Evolutionary conservation across 352 stramenopile species (phyloP).

Genomic region (Pythium scleroteichum): DNA sequence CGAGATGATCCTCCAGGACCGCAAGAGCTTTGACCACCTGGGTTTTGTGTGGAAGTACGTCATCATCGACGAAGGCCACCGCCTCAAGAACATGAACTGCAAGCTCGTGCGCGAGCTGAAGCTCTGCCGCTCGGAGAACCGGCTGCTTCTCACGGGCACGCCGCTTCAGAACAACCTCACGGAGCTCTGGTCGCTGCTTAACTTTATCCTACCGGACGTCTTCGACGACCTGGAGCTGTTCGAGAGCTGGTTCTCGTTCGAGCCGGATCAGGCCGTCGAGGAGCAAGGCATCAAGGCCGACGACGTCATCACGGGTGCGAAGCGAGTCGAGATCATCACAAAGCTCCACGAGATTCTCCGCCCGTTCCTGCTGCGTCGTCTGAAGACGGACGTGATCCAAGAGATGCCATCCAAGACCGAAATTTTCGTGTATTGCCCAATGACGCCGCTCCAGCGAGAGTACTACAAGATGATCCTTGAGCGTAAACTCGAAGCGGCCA

Average conservation of each 20-base stretch:
- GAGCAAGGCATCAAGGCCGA: constrained; percentile 64
- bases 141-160: constrained; percentile 95
- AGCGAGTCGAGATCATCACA: constrained; percentile 92
- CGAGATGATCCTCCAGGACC: constrained; percentile 83
- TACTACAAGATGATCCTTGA: constrained; percentile 95
- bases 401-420: constrained; percentile 97
- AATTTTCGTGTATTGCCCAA: constrained; percentile 96
- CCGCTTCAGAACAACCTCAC: constrained; percentile 98
- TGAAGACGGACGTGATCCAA: constrained; percentile 94
- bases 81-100: constrained; percentile 98
- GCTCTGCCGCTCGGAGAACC: constrained; percentile 89
- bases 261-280: constrained; percentile 75
- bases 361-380: constrained; percentile 94
- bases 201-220: constrained; percentile 97
- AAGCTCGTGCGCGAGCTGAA: constrained; percentile 95
- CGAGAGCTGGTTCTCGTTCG: constrained; percentile 98
- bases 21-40: constrained; percentile 50
- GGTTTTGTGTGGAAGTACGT: constrained; percentile 94
- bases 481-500: constrained; percentile 82
- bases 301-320: constrained; percentile 91
- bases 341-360: constrained; percentile 98
- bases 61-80: constrained; percentile 98
- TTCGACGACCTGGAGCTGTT: constrained; percentile 99
- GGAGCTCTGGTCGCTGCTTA: constrained; percentile 98
- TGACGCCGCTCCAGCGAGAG: constrained; percentile 92